These are phyloP conservation scores for Phytophthora kernoviae DNA, from an alignment of 352 stramenopile genomes.

Conservation along the genomic window DNA sequence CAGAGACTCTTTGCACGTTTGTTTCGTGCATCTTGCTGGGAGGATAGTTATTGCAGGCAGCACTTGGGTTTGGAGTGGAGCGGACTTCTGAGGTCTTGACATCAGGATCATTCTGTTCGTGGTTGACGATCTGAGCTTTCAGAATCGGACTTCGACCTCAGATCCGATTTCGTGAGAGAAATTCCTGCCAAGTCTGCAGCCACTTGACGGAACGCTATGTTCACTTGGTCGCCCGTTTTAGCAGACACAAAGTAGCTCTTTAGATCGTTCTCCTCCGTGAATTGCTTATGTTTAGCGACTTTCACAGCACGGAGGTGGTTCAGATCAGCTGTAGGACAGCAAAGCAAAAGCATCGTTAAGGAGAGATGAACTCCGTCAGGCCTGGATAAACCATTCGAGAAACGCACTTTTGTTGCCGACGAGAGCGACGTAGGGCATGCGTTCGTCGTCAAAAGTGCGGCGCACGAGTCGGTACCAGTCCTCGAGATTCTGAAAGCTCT, in stretches of 20 bases:
- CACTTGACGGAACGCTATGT: conserved; percentile 86
- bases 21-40: too few species aligned
- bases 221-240: conserved; percentile 94
- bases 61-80: conserved; percentile 50
- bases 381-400: background rate
- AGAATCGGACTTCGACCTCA: conserved; percentile 88
- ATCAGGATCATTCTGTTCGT: conserved; percentile 90
- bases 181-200: conserved; percentile 86
- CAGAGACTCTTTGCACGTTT: too few species aligned
- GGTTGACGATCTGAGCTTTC: conserved; percentile 93
- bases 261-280: conserved; percentile 93
- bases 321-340: conserved; percentile 75
- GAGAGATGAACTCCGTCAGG: background rate
- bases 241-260: conserved; percentile 93
- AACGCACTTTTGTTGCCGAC: conserved; percentile 92
- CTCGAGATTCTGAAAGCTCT: conserved; percentile 95
- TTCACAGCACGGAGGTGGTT: conserved; percentile 92
- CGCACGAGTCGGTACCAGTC: conserved; percentile 94
- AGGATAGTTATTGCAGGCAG: conserved; percentile 64
- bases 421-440: conserved; percentile 90
- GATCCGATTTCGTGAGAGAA: conserved; percentile 78
- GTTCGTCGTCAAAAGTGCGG: conserved; percentile 82
- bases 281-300: conserved; percentile 89
- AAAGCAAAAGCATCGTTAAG: background rate
- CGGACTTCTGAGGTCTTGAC: conserved; percentile 84